A percentile compares a stretch with the other conserved stretches of the same genome.
phyloP scores from a whole-genome alignment of 139 green algal species.

The Ettlia oleoabundans region DNA sequence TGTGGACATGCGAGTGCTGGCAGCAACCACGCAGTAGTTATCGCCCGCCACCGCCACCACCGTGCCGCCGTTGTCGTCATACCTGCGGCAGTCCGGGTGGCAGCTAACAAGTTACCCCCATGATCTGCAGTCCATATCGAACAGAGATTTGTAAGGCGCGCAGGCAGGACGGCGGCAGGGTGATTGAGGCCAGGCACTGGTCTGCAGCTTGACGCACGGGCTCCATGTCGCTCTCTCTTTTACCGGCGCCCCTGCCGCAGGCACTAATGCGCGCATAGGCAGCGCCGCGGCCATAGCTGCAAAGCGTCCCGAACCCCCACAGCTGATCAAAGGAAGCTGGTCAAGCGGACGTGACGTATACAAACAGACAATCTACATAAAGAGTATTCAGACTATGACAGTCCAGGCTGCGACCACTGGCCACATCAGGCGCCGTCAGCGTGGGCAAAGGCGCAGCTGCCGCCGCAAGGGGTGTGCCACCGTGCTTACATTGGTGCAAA shows the following conservation, averaged over 20 bases:
- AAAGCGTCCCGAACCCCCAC: neutral
- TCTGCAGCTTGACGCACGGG: constrained; percentile 52
- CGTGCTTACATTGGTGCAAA: too few relatives aligned
- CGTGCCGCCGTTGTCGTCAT: constrained; percentile 74
- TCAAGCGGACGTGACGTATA: too few relatives aligned
- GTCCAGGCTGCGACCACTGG: too few relatives aligned
- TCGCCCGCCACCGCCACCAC: constrained; percentile 91
- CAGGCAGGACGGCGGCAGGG: too few relatives aligned
- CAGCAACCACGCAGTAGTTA: constrained; percentile 97
- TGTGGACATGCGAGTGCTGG: constrained; percentile 91
- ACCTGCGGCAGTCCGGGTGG: constrained; percentile 3
- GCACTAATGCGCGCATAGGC: constrained; percentile 24
- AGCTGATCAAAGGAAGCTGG: neutral
- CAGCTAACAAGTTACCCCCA: too few relatives aligned
- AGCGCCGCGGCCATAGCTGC: constrained; percentile 6
- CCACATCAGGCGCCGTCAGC: too few relatives aligned
- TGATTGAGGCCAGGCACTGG: neutral
- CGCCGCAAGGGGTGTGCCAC: too few relatives aligned
- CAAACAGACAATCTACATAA: too few relatives aligned
- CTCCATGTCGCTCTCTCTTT: constrained; percentile 67
- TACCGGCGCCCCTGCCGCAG: constrained; percentile 23
- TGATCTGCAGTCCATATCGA: neutral
- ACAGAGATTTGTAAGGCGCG: neutral
- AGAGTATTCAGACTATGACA: too few relatives aligned
- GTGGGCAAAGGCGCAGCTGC: too few relatives aligned